Evolutionary conservation across 2,329 filamentous ascomycete species (phyloP), one percentile per base, ranked within the genome.

Genomic region (Talaromyces islandicus): DNA sequence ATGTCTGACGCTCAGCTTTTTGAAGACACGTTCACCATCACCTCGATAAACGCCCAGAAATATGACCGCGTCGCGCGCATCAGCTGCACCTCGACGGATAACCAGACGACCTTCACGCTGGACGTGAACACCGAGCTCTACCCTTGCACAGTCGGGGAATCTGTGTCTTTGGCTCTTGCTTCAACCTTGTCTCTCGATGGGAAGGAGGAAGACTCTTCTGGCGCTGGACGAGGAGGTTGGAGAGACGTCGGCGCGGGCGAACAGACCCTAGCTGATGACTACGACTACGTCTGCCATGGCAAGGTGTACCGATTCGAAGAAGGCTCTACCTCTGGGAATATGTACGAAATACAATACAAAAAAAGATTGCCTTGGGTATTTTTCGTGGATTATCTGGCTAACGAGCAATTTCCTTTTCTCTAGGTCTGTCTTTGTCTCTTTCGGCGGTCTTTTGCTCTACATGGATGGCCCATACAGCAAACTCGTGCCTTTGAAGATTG

Each of bases 81-180:
- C 71, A 85, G 81, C 59, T 92, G 86, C 71, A 89, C 84, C 56
- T 93, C 89, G 25, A 81, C 84, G 66, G 91, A 96, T 77, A 85
- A 84, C 68, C 82, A 85, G 64, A 90, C 89, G 30, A 83, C 85
- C 64, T 87, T 97, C 80, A 88, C 86, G 6, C 89, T 99, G 62
- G 94, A 99, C 78, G 87, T 97, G 77, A 97, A 97, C 81, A 89
- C 86, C 60, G 93, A 99, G 78, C 85, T 99, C 7, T 97, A 94
- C 77, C 90, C 90, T 2, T 85, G 90, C 68, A 74, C 80, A 43
- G 79, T 86, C 9, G 89, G 89, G 71, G 92, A 96, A 67, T 88
- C 83, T 14, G 76, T 99, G 61, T 88, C 90, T 65, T 81, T 97
- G 65, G 87, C 93, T 11, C 81, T 99, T 59, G 91, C 93, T 17